phyloP scores from a whole-genome alignment of 805 yeast genomes.

The Candida incommunis region DNA sequence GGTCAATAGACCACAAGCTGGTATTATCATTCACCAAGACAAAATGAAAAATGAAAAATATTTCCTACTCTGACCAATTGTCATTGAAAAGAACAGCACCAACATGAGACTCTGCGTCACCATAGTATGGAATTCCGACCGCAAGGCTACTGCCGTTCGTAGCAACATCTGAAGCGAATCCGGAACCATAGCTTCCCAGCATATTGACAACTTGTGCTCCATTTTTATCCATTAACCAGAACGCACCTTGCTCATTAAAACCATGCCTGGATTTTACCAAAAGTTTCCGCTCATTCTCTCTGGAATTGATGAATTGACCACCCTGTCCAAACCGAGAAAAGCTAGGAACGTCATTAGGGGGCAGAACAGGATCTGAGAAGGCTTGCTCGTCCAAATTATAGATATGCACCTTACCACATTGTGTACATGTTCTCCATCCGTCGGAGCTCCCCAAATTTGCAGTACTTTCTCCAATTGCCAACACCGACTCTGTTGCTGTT shows the following conservation, averaged over 20 bases:
- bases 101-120: background rate
- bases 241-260: slow-evolving; percentile 28
- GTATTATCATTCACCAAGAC: slow-evolving; percentile 2
- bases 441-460: slow-evolving; percentile 2
- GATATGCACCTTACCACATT: slow-evolving; percentile 30
- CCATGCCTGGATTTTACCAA: slow-evolving; percentile 31
- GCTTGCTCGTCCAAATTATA: slow-evolving; percentile 12
- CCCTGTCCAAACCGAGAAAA: background rate
- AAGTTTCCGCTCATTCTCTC: too few species aligned
- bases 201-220: slow-evolving; percentile 12
- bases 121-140: slow-evolving; percentile 18
- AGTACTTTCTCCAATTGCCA: background rate
- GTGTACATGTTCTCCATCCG: slow-evolving; percentile 14
- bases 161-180: slow-evolving; percentile 30
- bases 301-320: background rate
- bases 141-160: slow-evolving; percentile 8
- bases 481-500: slow-evolving; percentile 8
- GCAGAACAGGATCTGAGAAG: background rate
- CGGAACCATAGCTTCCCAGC: slow-evolving; percentile 22
- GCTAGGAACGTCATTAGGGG: background rate
- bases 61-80: background rate
- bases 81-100: slow-evolving; percentile 1
- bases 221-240: slow-evolving; percentile 27
- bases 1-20: slow-evolving; percentile 11
- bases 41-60: background rate